Evolutionary conservation across 1,284 basidiomycete species (phyloP), one percentile per base, ranked within the genome.

Genomic region (Singerocomus rubriflavus): DNA sequence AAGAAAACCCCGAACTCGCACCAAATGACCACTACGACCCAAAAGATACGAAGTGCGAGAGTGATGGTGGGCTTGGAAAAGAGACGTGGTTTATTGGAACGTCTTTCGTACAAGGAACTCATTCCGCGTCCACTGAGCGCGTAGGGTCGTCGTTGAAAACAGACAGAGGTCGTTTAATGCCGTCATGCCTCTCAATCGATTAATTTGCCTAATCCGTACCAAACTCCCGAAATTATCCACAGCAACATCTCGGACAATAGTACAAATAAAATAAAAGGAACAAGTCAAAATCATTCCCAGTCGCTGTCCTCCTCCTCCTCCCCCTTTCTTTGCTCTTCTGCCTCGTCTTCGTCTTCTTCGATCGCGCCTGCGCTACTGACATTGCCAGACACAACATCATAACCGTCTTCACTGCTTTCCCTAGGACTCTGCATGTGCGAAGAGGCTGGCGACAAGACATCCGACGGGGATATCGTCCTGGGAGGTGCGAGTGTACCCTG

Each of bases 231-330:
- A 21, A 21, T 21, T 21, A 21, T 21, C 21, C 4, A 21, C 21
- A 21, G 11, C 4, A 14, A 32, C 12, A 2, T 16, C n/a, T 14
- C 6, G n/a, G 17, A 46, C 27, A 46, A 29, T 21, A 6, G 3
- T 48, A 48, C 16, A 48, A 5, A 46, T 7, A 17, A 29, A 33
- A 44, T 16, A 32, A 31, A 44, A 4, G 25, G n/a, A 27, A 40
- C 33, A 53, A 27, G 21, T 21, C 26, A 44, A 14, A 32, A 5
- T 68, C 54, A 87, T 60, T 88, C 85, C 85, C 85, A 88, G 58
- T 88, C 86, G 57, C 85, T 86, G 37, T 85, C 84, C 6, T 64
- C 65, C 0, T 86, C 84, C 52, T 82, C 84, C 29, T 84, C 82
- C 0, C 66, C 69, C 2, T 82, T 84, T 30, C 83, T 81, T 0